Evolutionary conservation across 768 basidiomycete species (phyloP).

Genomic region (Boletus reticuloceps): DNA sequence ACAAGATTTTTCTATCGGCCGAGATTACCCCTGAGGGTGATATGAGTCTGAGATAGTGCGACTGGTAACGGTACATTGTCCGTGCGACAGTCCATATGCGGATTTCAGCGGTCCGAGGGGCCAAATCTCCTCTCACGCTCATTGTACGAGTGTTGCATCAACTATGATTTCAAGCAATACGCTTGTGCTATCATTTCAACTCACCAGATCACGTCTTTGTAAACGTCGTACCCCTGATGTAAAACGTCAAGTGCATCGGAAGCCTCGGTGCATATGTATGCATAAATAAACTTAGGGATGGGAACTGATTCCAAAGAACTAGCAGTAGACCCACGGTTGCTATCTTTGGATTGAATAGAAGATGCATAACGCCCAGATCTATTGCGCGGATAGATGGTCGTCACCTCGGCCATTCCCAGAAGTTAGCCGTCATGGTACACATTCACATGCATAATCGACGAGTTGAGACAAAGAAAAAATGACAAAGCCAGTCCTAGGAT

Average conservation of each 20-base stretch:
- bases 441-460: not conserved
- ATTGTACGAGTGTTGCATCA: not conserved
- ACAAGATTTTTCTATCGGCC: not conserved
- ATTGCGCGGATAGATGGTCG: not conserved
- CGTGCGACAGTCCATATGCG: not conserved
- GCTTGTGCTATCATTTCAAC: too few relatives aligned
- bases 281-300: not conserved
- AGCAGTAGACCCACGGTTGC: slow-evolving; percentile 4
- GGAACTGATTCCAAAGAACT: slow-evolving; percentile 2
- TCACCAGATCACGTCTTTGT: not conserved
- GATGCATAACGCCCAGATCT: not conserved
- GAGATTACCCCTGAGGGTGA: not conserved
- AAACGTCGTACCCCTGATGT: not conserved
- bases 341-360: slow-evolving; percentile 11
- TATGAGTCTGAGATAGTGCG: slow-evolving; percentile 9
- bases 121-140: slow-evolving; percentile 5
- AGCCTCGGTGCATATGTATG: not conserved
- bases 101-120: not conserved
- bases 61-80: slow-evolving; percentile 1
- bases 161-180: too few relatives aligned
- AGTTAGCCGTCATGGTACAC: not conserved
- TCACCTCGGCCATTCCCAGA: slow-evolving; percentile 7
- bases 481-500: slow-evolving; percentile 4
- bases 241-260: not conserved
- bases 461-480: not conserved